Evolutionary conservation across 2,329 filamentous ascomycete species (phyloP), one percentile per base, ranked within the genome.

Genomic region (Alternaria brassicicola): DNA sequence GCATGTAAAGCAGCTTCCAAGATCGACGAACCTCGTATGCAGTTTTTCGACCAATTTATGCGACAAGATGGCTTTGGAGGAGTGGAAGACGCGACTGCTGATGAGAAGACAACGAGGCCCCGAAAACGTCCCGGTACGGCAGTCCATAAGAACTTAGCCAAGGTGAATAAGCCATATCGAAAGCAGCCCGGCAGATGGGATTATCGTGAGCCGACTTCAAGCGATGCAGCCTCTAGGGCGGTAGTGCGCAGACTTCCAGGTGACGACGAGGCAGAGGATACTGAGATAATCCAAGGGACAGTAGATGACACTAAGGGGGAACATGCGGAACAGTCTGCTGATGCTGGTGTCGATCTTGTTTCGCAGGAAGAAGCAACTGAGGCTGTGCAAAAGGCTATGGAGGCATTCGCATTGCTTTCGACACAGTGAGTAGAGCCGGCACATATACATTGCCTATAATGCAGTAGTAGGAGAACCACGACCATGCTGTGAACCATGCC

Each of bases 31-130:
- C 55, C 58, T 15, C 49, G 50, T 17, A 41, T 61, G 39, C 55
- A 58, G 26, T 61, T 61, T n/a, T 58, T 58, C 26, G 50, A 58
- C 12, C 28, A 51, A 10, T 61, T 61, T 38, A 54, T 61, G 50
- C 49, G 47, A 21, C 33, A 61, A 28, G 55, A 58, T n/a, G 51
- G 55, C 6, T 55, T 61, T 26, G 58, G 55, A 7, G 51, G 55
- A 19, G 45, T 57, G 10, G 46, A 45, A 13, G 50, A 57, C n/a
- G 23, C 28, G 39, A 17, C 26, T 28, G 30, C 48, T 6, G 35
- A 53, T 30, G 54, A 38, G 2, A 41, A 53, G 50, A 30, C 5
- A 26, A 17, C 41, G 17, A 54, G 31, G 38, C 54, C 47, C 10
- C 47, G 57, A 7, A 59, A 56, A 38, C 42, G 53, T 6, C 56